Evolutionary conservation across 75 land plant genomes (phyloP).

Genomic region (Cryptomeria japonica): DNA sequence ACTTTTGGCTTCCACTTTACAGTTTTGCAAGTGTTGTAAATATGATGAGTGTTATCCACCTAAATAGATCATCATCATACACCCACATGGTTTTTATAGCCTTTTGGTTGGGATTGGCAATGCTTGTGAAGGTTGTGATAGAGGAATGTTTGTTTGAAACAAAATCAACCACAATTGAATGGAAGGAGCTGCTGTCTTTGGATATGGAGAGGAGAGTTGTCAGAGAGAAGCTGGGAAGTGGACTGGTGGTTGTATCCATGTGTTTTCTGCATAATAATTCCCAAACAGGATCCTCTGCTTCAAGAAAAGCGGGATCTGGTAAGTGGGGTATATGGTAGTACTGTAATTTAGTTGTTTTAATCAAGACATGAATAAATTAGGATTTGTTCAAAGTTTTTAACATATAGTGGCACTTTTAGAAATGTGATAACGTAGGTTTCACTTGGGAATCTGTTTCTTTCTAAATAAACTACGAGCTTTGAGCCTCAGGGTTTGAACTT

Average conservation of each 20-base stretch:
- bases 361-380: neutral
- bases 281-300: neutral
- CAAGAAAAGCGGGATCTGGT: conserved; percentile 5
- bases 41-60: conserved; percentile 17
- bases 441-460: too few species aligned
- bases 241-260: conserved; percentile 39
- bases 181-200: conserved; percentile 20
- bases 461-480: too few species aligned
- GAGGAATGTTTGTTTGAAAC: conserved; percentile 23
- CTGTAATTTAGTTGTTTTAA: neutral
- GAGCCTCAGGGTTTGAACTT: too few species aligned
- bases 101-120: conserved; percentile 22
- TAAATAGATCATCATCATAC: neutral
- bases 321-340: neutral
- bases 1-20: conserved; percentile 65
- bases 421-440: neutral
- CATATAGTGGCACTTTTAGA: neutral
- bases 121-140: conserved; percentile 41
- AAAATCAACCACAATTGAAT: conserved; percentile 22
- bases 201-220: conserved; percentile 53
- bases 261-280: conserved; percentile 24
- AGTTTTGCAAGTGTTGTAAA: conserved; percentile 37
- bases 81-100: conserved; percentile 15
- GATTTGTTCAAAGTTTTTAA: neutral
- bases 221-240: conserved; percentile 64